Base-by-base conservation (phyloP, 495 filamentous ascomycete species). In the Penicillium cinerascens region DNA sequence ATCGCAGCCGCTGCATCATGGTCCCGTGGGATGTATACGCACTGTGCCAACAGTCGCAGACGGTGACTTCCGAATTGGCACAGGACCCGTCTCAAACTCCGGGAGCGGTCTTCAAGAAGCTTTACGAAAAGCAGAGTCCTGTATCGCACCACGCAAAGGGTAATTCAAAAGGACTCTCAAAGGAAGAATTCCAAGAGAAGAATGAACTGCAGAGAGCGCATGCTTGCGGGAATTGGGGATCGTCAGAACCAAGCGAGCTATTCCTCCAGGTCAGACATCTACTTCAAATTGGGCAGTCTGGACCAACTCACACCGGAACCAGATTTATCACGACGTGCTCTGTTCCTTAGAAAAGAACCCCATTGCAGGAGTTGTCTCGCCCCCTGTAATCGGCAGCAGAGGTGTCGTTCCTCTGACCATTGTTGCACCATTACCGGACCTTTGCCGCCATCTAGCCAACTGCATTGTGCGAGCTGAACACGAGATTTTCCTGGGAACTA, bases 401-500 rank as follows among this genome's bases (percentile, higher is more conserved):
- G 88, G 87, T 1, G 77, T 77, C 1, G 67, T 88, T 10, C 87
- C 87, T 0, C 61, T 91, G 59, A 87, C 86, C 4, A 78, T 90
- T 39, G 79, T 90, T 18, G 84, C 84, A 0, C 77, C 80, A 51
- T 62, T 91, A 10, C 81, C 82, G 4, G 88, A 92, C 59, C 82
- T 90, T 41, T 78, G 78, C 47, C 77, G 86, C 5, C 87, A 91
- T 68, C 84, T 87, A 71, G 81, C 84, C 13, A 91, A 91, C 60
- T 76, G 87, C 17, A 90, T 92, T 45, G 86, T 76, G 15, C 78
- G 87, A 1, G 87, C 87, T 1, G 74, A 89, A 62, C 79, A 75
- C 40, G 88, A 92, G 61, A 80, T 92, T 1, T 83, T 84, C 47
- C 66, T 92, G 7, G 85, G 82, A 0, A 92, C 88, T 0, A 88